Evolutionary conservation across 2,329 filamentous ascomycete species (phyloP), one percentile per base, ranked within the genome.

Genomic region (Talaromyces sp.): DNA sequence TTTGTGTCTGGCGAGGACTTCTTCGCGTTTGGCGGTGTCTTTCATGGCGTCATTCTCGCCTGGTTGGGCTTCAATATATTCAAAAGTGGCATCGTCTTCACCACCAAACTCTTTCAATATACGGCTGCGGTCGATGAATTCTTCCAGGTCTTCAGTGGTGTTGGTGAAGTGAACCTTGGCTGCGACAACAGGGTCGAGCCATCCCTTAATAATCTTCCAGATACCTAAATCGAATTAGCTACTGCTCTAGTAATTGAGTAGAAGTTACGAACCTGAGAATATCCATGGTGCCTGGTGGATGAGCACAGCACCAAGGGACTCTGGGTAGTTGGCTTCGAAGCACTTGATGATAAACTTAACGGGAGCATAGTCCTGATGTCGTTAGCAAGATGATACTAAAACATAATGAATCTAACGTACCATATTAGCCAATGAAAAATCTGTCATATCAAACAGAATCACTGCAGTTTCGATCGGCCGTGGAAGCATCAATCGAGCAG

Each of bases 311-410:
- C 94, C 95, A 1, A 99, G 84, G 58, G 88, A 94, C 78, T 99
- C 95, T 0, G 95, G 95, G 72, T 98, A 99, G 77, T 99, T 98
- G 67, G 95, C 95, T 81, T 99, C 95, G 75, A 99, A 99, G 78
- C 93, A 97, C 79, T 97, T 96, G 78, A 99, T 97, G 90, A 99
- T 97, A 80, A 98, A 99, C 74, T 97, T 99, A 65, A 99, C 92
- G 1, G 95, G 94, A 0, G 91, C 87, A 77, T 98, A 98, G 77
- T 99, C 95, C 88, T 90, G 65, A 13, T 25, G 64, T 11, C 13
- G 29, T 49, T 43, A 65, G 17, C 5, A 58, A 27, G 19, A 31
- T 22, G 27, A 15, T 2, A 58, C 8, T 17, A 11, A 13, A 13
- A 6, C n/a, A n/a, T 6, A 13, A 67, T 67, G 64, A 68, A 43